Evolutionary conservation across 2,329 filamentous ascomycete species (phyloP), one percentile per base, ranked within the genome.

Genomic region (Fusarium cicatricum): DNA sequence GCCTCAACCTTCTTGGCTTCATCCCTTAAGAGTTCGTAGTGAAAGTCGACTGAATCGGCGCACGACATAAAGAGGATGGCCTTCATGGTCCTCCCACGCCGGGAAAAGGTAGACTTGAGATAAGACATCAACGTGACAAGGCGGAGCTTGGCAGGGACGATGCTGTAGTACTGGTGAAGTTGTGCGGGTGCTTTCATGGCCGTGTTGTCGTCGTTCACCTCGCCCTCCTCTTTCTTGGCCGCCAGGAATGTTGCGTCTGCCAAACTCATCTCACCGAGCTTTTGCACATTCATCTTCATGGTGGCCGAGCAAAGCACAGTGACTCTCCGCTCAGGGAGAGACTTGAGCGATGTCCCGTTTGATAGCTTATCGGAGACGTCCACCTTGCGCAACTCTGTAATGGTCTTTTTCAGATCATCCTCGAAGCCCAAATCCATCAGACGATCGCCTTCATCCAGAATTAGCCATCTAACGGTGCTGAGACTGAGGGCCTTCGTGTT

Each of bases 361-460:
- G 83, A 82, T 26, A 85, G 85, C 50, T 82, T 84, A 51, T 83
- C 82, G 32, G 82, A 79, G 16, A 89, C 72, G 26, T 80, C 76
- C 50, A 89, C 83, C 38, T 87, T 78, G 59, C 92, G 88, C 51
- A 98, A 85, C 59, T 90, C 90, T 50, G 86, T 82, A 14, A 99
- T 90, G 62, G 97, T 94, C 57, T 89, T 90, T 70, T 91, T 90
- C 55, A 99, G 85, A 69, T 98, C 94, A 48, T 97, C 88, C 75
- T 98, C 95, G 66, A 99, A 99, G 0, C 95, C 95, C 69, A 98
- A 83, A 71, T 99, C 95, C 94, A 99, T 97, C 72, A 99, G 80
- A n/a, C 95, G 85, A 80, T 99, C 95, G 26, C 95, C 95, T 75
- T 99, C 95, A 68, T 99, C 95, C 6, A 99, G 82, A 2, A 99